phyloP scores from a whole-genome alignment of 139 green algal species.

The Coelastrella sp. region DNA sequence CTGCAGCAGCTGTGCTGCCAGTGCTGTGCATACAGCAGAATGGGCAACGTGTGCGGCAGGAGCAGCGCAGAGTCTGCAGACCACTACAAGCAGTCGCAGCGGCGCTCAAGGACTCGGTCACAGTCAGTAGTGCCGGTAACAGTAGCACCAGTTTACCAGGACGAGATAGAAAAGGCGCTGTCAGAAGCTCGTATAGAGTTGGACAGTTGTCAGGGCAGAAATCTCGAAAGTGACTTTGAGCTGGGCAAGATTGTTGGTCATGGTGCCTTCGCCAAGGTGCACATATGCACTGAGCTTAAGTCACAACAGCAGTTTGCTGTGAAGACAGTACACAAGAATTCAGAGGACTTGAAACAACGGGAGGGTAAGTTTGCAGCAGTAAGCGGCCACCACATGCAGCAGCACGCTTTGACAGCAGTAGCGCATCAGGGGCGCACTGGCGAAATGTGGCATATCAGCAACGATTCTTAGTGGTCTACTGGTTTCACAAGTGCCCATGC shows the following conservation, averaged over 20 bases:
- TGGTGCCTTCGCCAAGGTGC: slow-evolving; percentile 65
- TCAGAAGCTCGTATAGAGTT: slow-evolving; percentile 57
- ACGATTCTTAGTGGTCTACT: no score
- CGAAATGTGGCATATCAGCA: no score
- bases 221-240: slow-evolving; percentile 54
- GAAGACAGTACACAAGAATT: slow-evolving; percentile 64
- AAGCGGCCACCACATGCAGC: no score
- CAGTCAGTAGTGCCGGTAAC: neutral
- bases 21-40: neutral
- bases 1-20: neutral
- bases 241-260: slow-evolving; percentile 65
- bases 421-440: no score
- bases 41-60: slow-evolving; percentile 29
- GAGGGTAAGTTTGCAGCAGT: slow-evolving; percentile 54
- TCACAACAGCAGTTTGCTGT: slow-evolving; percentile 52
- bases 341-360: slow-evolving; percentile 62
- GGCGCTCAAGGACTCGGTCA: no score
- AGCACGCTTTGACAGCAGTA: no score
- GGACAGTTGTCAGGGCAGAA: slow-evolving; percentile 38
- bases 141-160: slow-evolving; percentile 19
- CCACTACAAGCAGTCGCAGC: neutral
- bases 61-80: neutral
- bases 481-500: no score
- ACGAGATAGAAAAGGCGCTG: slow-evolving; percentile 54
- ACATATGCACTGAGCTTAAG: neutral